A percentile compares a stretch with the other conserved stretches of the same genome.
These are phyloP conservation scores for Posidonia australis DNA, from an alignment of 106 monocot species.

Conservation along the genomic window DNA sequence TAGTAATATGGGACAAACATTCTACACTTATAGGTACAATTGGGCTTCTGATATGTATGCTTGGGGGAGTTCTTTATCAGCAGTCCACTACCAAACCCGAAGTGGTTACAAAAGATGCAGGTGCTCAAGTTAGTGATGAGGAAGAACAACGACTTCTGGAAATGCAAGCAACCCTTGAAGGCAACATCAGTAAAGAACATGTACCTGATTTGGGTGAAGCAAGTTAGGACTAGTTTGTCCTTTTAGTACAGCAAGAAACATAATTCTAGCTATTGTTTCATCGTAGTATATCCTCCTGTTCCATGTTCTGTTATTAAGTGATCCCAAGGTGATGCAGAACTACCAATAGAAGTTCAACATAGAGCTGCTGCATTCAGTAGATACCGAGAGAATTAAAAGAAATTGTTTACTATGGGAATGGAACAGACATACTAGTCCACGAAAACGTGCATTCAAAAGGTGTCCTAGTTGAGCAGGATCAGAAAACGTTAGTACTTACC, in stretches of 20 bases:
- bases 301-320: neutral
- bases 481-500: too few species aligned
- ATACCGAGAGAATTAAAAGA: neutral
- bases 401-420: neutral
- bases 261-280: neutral
- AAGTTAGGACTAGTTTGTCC: neutral
- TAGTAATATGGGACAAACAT: slow-evolving; percentile 38
- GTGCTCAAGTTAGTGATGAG: slow-evolving; percentile 7
- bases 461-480: too few species aligned
- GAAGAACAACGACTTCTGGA: slow-evolving; percentile 28
- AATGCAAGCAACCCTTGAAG: slow-evolving; percentile 11
- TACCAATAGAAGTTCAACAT: neutral
- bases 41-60: slow-evolving; percentile 33
- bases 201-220: neutral
- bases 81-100: slow-evolving; percentile 29
- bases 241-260: neutral
- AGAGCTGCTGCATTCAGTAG: neutral
- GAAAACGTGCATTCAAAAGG: too few species aligned
- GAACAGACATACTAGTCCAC: too few species aligned
- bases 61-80: slow-evolving; percentile 34
- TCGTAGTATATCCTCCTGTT: neutral
- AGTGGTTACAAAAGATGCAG: neutral
- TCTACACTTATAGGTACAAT: slow-evolving; percentile 29
- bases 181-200: neutral
- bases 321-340: neutral